Evolutionary conservation across 192 early-diverging fungal genomes (phyloP), one percentile per base, ranked within the genome.

Genomic region (Geranomyces michiganensis): DNA sequence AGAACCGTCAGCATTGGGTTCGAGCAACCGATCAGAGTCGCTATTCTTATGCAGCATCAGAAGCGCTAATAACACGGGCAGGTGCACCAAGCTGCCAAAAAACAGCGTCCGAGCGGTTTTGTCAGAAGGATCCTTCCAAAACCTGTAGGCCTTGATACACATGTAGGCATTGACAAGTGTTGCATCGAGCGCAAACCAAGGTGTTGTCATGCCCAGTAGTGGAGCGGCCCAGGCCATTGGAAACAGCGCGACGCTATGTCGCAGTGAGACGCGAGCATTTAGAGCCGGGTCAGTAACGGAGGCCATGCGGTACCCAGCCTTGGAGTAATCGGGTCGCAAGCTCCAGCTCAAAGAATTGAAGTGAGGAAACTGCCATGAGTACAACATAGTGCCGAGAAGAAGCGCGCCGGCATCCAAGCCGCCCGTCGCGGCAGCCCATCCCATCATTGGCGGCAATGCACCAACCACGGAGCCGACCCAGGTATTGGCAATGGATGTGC

Each of bases 341-440:
- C 93, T 95, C 91, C 94, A 95, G 17, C 90, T 84, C 26, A 99
- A 76, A 1, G 94, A 86, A 79, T 99, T 99, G 75, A 99, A 99
- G 74, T 99, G 97, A 30, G 97, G 97, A 78, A 99, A 99, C 82
- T 99, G 97, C 97, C 97, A 99, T 0, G 94, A 91, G 78, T 93
- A 99, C 46, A 99, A 79, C 1, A 94, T 80, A 0, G 77, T 84
- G 12, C 88, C 95, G 62, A 99, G 73, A 2, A 96, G 70, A 89
- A 88, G 92, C 0, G 93, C 91, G 24, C 92, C 94, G 4, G 89
- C 75, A 22, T 90, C 92, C 22, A 90, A 48, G 9, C 79, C 56
- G 30, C 90, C 90, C 0, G 96, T 94, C 31, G 88, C 90, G 7
- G 97, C 97, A 0, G 91, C 87, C 93, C 94, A 99, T 1, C 97